Base-by-base conservation (phyloP, 805 yeast species). In the Candida fluviatilis region DNA sequence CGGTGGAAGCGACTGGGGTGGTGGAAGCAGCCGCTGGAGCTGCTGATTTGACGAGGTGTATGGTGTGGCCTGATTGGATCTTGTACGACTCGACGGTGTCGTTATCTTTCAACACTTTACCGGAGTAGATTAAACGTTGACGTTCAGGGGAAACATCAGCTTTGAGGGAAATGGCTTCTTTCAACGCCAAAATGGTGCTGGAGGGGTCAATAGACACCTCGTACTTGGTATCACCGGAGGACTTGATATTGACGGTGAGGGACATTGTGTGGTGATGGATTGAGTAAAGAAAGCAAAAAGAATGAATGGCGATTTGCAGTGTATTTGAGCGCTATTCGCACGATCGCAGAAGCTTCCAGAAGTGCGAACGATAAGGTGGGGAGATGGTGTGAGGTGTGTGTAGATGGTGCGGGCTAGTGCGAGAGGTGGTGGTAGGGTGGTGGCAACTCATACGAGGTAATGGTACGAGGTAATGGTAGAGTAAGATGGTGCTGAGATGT, bases 111-210 rank as follows among this genome's bases (percentile, higher is more conserved):
- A 91, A 74, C 24, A 93, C 95, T 49, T 91, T 83, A 29, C 99
- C 99, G 2, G 96, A 85, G 66, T 85, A 91, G 54, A 91, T 90
- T 56, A 91, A 73, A 42, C 98, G 75, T 64, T 90, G 98, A 43
- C 83, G 76, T n/a, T 73, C 83, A 1, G 77, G 79, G 4, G 95
- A 82, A 31, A 89, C 70, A 16, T 77, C 82, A 4, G 89, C 63
- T 42, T 70, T 74, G 15, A 69, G 66, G 18, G 80, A 80, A 36
- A 91, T 70, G 47, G 68, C 68, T 26, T 71, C 73, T 62, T 91
- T 91, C 48, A 91, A 71, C 43, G 82, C 84, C 16, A 69, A 64
- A 24, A 91, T 79, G 2, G 90, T 78, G 32, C 71, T 57, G 12
- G 73, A 47, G 0, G 78, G 58, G 14, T 74, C 67, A 19, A 85